A percentile compares a stretch with the other conserved stretches of the same genome.
These are phyloP conservation scores for Aspergillus oerlinghausenensis DNA, from an alignment of 2,329 filamentous ascomycete species.

Conservation along the genomic window DNA sequence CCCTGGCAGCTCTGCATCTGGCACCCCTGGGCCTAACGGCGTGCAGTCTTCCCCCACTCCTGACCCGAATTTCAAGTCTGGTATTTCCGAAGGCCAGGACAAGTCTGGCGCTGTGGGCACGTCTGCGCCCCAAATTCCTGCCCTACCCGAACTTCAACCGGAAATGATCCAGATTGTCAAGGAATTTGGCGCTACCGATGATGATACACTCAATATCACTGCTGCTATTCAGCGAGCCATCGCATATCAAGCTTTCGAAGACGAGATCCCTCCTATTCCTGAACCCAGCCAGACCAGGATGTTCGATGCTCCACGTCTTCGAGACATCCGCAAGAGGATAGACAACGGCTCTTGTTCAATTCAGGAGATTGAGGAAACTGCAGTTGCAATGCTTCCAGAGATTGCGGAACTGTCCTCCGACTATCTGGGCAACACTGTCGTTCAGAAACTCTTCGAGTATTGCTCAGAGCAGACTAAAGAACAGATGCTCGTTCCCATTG, in stretches of 20 bases:
- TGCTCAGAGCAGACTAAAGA: conserved; percentile 88
- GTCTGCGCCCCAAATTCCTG: conserved; percentile 55
- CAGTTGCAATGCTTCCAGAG: conserved; percentile 90
- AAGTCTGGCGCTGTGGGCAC: conserved; percentile 31
- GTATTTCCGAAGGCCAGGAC: conserved; percentile 25
- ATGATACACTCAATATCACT: conserved; percentile 70
- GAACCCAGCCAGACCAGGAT: conserved; percentile 85
- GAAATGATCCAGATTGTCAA: conserved; percentile 83
- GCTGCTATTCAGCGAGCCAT: conserved; percentile 72
- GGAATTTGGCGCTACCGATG: conserved; percentile 79
- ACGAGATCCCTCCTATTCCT: conserved; percentile 82
- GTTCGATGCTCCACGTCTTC: conserved; percentile 88
- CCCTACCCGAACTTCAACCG: conserved; percentile 69
- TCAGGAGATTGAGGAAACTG: conserved; percentile 86
- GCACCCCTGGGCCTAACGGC: conserved; percentile 83
- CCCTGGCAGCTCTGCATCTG: conserved; percentile 70
- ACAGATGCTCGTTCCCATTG: conserved; percentile 82
- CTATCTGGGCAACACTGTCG: conserved; percentile 98
- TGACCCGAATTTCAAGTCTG: conserved; percentile 62
- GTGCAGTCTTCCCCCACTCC: conserved; percentile 88
- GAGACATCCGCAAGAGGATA: conserved; percentile 95
- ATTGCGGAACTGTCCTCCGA: conserved; percentile 93
- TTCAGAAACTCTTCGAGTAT: conserved; percentile 96
- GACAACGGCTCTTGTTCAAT: conserved; percentile 87
- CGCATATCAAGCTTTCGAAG: conserved; percentile 64